Conservation (phyloP, 2,329 filamentous ascomycete species). For the Talaromyces sp. region DNA sequence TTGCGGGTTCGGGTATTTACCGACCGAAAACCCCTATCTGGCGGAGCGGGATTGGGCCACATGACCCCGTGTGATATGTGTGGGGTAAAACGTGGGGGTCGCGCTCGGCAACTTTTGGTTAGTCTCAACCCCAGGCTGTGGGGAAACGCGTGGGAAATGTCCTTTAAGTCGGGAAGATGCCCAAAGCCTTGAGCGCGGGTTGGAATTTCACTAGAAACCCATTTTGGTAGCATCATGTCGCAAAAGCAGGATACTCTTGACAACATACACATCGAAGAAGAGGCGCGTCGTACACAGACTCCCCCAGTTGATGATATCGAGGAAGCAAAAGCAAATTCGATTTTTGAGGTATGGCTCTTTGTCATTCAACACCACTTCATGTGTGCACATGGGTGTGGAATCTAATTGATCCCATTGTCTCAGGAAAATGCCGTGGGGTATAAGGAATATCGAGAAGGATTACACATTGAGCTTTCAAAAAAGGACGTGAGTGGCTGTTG, state of each 20-base stretch:
- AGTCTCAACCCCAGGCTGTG: too few relatives aligned
- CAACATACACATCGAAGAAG: slow-evolving; percentile 2
- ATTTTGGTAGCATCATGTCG: neutral
- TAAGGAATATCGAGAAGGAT: slow-evolving; percentile 4
- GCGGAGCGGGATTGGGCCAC: too few relatives aligned
- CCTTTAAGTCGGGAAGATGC: too few relatives aligned
- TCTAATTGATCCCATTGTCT: neutral
- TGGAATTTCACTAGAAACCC: too few relatives aligned
- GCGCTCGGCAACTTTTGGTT: too few relatives aligned
- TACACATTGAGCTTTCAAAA: neutral
- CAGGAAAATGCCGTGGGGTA: slow-evolving; percentile 2
- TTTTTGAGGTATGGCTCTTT: neutral
- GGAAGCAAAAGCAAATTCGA: neutral
- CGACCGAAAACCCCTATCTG: too few relatives aligned
- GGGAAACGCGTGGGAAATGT: too few relatives aligned
- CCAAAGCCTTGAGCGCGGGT: too few relatives aligned
- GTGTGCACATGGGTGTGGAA: neutral
- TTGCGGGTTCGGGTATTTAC: too few relatives aligned
- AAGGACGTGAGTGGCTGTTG: neutral
- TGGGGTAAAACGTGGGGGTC: too few relatives aligned
- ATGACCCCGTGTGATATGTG: too few relatives aligned
- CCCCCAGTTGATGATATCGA: neutral
- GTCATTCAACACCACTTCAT: neutral
- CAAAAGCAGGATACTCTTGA: neutral
- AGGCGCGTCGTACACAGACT: neutral